Conservation (phyloP, 2,329 filamentous ascomycete species). For the Chrysoporthe cubensis region DNA sequence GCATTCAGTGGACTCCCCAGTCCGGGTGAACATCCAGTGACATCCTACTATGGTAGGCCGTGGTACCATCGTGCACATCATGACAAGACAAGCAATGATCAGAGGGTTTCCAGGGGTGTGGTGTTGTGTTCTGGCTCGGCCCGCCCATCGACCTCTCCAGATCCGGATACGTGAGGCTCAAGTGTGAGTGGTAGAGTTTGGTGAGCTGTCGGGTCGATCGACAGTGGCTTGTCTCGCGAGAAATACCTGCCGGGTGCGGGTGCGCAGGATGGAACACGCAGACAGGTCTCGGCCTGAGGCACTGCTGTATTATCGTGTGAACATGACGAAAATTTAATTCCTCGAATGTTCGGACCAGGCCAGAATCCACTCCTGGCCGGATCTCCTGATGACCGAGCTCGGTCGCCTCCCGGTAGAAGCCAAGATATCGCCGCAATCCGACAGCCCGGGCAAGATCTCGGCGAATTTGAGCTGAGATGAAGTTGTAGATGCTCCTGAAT, state of each 20-base stretch:
- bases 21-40: not conserved
- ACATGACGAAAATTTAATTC: not conserved
- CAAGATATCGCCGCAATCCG: conserved; percentile 1
- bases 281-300: not conserved
- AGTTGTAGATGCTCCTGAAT: not conserved
- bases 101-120: conserved; percentile 5
- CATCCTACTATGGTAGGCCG: not conserved
- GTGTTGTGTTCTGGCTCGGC: conserved; percentile 11
- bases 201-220: not conserved
- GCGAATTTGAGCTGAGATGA: not conserved
- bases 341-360: conserved; percentile 1
- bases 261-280: not conserved
- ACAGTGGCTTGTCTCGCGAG: not conserved
- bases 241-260: not conserved
- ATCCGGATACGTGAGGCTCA: not conserved
- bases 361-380: conserved; percentile 5
- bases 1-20: conserved; percentile 3
- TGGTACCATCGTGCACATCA: conserved; percentile 10
- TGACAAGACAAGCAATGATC: conserved; percentile 23
- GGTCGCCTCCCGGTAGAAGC: conserved; percentile 3
- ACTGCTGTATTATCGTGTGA: not conserved
- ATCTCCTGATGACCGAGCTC: not conserved
- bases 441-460: not conserved
- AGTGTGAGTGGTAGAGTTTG: not conserved
- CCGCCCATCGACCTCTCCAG: not conserved